Evolutionary conservation across 164 flowering plant genomes (phyloP).

Genomic region (Malania oleifera): DNA sequence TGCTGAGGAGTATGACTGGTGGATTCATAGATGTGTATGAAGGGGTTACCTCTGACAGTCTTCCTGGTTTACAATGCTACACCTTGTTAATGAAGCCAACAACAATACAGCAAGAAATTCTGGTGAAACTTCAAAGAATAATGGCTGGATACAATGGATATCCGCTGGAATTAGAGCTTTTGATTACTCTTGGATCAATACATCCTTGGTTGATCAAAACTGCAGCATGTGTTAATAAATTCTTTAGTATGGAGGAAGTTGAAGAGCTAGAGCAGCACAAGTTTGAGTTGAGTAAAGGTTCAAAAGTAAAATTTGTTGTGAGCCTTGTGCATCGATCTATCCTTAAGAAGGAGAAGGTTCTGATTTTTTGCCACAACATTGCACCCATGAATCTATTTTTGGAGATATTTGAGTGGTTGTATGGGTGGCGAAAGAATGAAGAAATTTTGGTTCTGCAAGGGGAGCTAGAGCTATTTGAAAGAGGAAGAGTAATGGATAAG

Average conservation of each 20-base stretch:
- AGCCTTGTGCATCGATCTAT: conserved; percentile 61
- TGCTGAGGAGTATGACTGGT: conserved; percentile 57
- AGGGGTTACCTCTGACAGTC: conserved; percentile 46
- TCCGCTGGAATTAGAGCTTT: conserved; percentile 70
- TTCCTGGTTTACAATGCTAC: conserved; percentile 81
- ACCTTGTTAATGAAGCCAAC: conserved; percentile 79
- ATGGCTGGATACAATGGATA: conserved; percentile 37
- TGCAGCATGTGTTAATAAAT: conserved; percentile 43
- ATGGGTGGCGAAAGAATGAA: conserved; percentile 60
- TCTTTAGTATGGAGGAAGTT: conserved; percentile 39
- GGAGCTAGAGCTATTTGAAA: conserved; percentile 68
- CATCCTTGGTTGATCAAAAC: conserved; percentile 82
- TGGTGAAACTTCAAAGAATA: conserved; percentile 44
- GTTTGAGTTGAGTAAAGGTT: conserved; percentile 51
- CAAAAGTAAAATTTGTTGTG: conserved; percentile 77
- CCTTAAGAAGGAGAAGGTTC: conserved; percentile 56
- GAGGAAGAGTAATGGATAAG: conserved; percentile 74
- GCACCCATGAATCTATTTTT: conserved; percentile 69
- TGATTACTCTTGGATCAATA: conserved; percentile 75
- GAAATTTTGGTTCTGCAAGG: conserved; percentile 80
- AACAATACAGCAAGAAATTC: conserved; percentile 46
- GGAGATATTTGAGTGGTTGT: conserved; percentile 52
- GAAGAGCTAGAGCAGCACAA: conserved; percentile 40
- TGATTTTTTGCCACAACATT: conserved; percentile 82
- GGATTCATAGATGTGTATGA: conserved; percentile 81